Evolutionary conservation across 306 rosid genomes (phyloP).

Genomic region (Potentilla sterilis): DNA sequence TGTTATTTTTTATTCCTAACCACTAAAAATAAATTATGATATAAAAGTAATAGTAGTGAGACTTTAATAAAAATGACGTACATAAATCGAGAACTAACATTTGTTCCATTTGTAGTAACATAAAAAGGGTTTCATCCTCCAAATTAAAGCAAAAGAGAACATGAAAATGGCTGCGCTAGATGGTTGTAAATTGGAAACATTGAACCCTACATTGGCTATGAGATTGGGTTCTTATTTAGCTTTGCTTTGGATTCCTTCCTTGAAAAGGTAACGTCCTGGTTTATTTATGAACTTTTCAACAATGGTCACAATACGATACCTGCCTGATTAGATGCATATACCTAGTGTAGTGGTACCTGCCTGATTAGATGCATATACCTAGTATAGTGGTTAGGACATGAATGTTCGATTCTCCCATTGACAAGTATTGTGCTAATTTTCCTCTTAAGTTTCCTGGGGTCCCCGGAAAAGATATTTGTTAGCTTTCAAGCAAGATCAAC

Average conservation of each 20-base stretch:
- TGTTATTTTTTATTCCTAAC: too few relatives aligned
- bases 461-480: background rate
- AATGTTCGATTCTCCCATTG: slow-evolving; percentile 3
- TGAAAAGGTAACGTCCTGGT: slow-evolving; percentile 14
- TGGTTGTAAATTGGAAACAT: background rate
- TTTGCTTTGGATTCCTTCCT: slow-evolving; percentile 13
- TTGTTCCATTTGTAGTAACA: background rate
- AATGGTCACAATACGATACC: slow-evolving; percentile 17
- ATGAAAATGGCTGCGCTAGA: background rate
- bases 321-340: background rate
- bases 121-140: background rate
- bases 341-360: background rate
- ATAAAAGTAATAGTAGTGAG: too few relatives aligned
- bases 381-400: background rate
- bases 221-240: background rate
- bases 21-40: too few relatives aligned
- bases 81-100: too few relatives aligned
- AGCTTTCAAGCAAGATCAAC: background rate
- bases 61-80: too few relatives aligned
- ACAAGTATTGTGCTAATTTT: background rate
- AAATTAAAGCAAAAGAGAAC: background rate
- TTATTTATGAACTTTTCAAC: background rate
- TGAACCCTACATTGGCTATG: background rate
- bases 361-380: background rate
- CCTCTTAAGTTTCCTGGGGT: slow-evolving; percentile 10